phyloP scores from a whole-genome alignment of 192 early-diverging fungal species.

The Glomus cerebriforme region DNA sequence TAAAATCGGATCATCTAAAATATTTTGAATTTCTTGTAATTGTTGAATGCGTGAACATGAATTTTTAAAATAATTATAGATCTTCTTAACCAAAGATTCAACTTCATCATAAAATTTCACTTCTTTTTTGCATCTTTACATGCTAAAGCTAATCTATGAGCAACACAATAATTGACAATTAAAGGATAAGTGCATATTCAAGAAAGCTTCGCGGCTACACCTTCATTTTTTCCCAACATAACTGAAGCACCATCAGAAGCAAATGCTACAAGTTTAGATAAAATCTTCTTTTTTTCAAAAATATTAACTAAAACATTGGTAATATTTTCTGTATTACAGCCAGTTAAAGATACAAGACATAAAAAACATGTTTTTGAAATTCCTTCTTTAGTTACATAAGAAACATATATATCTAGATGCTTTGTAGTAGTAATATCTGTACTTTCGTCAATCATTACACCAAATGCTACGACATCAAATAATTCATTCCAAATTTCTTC shows the following conservation, averaged over 20 bases:
- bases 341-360: neutral
- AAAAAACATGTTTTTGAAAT: neutral
- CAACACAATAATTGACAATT: neutral
- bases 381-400: neutral
- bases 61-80: neutral
- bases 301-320: neutral
- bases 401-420: neutral
- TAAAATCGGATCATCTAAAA: neutral
- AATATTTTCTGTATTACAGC: neutral
- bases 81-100: neutral
- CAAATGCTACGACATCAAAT: neutral
- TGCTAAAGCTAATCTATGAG: neutral
- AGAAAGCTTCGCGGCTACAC: neutral
- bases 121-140: slow-evolving; percentile 1
- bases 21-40: neutral
- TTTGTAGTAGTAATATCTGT: neutral
- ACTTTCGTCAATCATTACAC: neutral
- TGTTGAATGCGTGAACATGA: neutral
- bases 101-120: neutral
- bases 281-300: neutral
- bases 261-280: neutral
- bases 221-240: neutral
- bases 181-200: neutral
- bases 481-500: neutral
- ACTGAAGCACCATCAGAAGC: neutral